phyloP scores from a whole-genome alignment of 768 basidiomycete genomes.

The Rhodocollybia butyracea region DNA sequence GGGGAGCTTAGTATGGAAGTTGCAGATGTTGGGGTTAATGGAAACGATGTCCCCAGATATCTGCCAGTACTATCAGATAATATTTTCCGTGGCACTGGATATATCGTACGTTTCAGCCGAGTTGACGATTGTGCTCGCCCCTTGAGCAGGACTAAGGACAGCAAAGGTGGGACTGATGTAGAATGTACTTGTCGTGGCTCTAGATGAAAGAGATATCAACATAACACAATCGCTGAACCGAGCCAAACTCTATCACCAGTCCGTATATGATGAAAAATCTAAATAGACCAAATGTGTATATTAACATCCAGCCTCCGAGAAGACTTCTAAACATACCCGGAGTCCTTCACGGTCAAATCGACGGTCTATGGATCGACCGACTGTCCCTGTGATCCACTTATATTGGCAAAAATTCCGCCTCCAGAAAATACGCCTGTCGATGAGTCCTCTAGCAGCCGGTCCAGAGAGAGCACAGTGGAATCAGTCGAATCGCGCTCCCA shows the following conservation, averaged over 20 bases:
- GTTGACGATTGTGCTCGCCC: neutral
- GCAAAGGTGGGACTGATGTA: neutral
- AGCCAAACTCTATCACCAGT: neutral
- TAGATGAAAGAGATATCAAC: neutral
- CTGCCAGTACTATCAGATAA: too few relatives aligned
- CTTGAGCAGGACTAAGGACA: neutral
- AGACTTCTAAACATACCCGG: neutral
- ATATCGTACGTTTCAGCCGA: neutral
- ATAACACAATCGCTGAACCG: too few relatives aligned
- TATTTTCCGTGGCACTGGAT: too few relatives aligned
- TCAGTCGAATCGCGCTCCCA: neutral
- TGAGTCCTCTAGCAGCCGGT: neutral
- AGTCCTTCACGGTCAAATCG: neutral
- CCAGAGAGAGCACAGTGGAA: neutral
- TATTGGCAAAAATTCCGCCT: neutral
- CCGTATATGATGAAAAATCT: neutral
- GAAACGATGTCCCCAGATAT: neutral
- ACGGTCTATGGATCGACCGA: neutral
- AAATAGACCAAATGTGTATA: too few relatives aligned
- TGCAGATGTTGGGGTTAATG: neutral
- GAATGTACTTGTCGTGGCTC: neutral
- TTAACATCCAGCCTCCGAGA: too few relatives aligned
- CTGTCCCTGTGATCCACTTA: neutral
- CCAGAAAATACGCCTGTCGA: neutral
- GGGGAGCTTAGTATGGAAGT: too few relatives aligned